Base-by-base conservation (phyloP, 2,329 filamentous ascomycete genomes). In the Botrytis sinoallii region DNA sequence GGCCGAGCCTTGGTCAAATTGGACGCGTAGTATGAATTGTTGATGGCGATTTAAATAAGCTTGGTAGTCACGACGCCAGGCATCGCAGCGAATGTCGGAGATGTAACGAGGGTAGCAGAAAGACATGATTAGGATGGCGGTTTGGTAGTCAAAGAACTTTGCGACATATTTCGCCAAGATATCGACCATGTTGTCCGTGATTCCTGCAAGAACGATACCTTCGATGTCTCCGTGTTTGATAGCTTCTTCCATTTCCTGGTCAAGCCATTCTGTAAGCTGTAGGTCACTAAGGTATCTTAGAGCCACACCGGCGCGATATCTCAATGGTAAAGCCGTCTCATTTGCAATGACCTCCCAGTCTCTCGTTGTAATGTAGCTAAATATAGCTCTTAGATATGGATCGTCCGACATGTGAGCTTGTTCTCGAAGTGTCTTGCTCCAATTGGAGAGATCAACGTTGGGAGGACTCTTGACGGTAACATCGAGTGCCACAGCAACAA, bases 321-420 rank as follows among this genome's bases (percentile, higher is more conserved):
- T 87, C 3, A 96, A 86, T 1, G 93, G 91, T 3, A 97, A 86
- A 42, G 92, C 92, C 32, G 87, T 85, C 80, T 94, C 92, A 76
- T 91, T 88, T 57, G 92, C 90, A 59, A 96, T 92, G 59, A 88
- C 87, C 29, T 88, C 85, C 93, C 93, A 96, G 80, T 94, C 88
- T 7, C 91, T 91, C 0, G 90, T 93, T 16, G 91, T 90, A 75
- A 96, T 92, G 77, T 93, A 90, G 4, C 91, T 90, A 38, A 93
- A 93, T 66, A 96, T 91, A 9, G 92, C 93, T 72, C 93, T 91
- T 38, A 96, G 87, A 79, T 95, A 95, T 0, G 93, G 91, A 78
- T 96, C 92, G 0, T 91, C 90, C 75, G 91, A 88, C 40, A 89
- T 79, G 59, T 79, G 77, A 20, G 79, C 75, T 71, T 80, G 76